These are phyloP conservation scores for Ascoidea tarda DNA, from an alignment of 805 yeast genomes.

Conservation along the genomic window DNA sequence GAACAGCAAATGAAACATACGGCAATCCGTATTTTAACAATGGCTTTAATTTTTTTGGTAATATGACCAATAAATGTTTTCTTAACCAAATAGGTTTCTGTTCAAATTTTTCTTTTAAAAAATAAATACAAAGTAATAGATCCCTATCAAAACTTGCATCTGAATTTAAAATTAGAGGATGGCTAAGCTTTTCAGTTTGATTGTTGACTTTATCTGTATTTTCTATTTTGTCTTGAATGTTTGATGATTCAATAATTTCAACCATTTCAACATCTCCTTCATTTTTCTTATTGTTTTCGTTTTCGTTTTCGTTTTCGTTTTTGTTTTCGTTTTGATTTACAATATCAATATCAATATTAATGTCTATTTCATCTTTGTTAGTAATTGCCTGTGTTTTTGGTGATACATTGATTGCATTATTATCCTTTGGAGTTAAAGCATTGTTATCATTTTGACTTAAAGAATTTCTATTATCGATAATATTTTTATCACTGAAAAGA, in stretches of 20 bases:
- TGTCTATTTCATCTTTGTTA: background rate
- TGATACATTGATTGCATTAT: slow-evolving; percentile 7
- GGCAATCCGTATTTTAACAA: slow-evolving; percentile 69
- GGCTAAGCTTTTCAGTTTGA: no score
- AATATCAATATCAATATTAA: background rate
- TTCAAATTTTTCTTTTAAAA: slow-evolving; percentile 34
- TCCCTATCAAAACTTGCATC: background rate
- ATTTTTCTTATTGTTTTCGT: slow-evolving; percentile 5
- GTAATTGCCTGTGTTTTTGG: background rate
- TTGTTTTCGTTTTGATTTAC: no score
- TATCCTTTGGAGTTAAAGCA: slow-evolving; percentile 5
- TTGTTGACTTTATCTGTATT: no score
- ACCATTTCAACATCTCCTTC: no score
- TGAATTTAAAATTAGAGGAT: slow-evolving; percentile 3
- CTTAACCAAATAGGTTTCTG: slow-evolving; percentile 79
- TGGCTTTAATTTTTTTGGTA: slow-evolving; percentile 29
- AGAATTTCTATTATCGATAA: no score
- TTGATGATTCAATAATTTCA: no score
- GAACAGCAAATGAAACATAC: slow-evolving; percentile 64
- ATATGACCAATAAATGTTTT: slow-evolving; percentile 44
- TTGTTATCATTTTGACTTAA: no score
- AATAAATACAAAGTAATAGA: slow-evolving; percentile 12
- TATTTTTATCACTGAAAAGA: no score
- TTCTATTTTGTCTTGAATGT: slow-evolving; percentile 14
- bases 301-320: slow-evolving; percentile 8